Conservation (phyloP, 2,329 filamentous ascomycete species). For the Macrophomina tecta region DNA sequence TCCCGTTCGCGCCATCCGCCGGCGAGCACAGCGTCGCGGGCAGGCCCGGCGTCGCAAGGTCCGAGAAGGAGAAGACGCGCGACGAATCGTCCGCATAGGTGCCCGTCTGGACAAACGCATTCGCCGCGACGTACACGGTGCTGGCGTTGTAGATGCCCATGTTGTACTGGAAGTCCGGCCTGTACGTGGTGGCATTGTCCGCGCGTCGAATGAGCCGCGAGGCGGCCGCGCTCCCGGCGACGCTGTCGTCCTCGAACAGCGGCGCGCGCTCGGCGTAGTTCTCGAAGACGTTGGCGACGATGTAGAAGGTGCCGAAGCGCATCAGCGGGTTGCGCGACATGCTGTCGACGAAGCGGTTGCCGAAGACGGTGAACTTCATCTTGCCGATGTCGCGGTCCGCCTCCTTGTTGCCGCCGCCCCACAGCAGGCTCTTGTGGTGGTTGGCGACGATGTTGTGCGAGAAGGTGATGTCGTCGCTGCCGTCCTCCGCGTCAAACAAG, state of each 20-base stretch:
- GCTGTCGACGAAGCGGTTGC: conserved; percentile 19
- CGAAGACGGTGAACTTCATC: conserved; percentile 24
- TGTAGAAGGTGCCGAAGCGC: conserved; percentile 27
- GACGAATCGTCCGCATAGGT: not conserved
- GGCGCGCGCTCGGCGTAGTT: conserved; percentile 12
- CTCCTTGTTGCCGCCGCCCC: conserved; percentile 25
- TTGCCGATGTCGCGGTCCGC: conserved; percentile 16
- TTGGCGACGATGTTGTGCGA: conserved; percentile 25
- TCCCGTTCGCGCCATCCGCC: not conserved
- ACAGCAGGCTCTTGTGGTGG: conserved; percentile 25
- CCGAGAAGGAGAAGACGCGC: conserved; percentile 23
- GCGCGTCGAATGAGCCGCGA: not conserved
- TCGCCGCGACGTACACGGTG: conserved; percentile 4
- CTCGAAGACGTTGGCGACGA: conserved; percentile 21
- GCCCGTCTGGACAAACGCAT: conserved; percentile 15
- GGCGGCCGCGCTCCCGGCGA: not conserved
- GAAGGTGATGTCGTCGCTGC: conserved; percentile 21
- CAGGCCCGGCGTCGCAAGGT: conserved; percentile 10
- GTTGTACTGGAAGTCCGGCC: conserved; percentile 21
- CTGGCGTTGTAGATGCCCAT: conserved; percentile 18
- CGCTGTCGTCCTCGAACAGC: conserved; percentile 4
- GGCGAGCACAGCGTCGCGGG: conserved; percentile 16
- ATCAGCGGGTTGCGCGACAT: conserved; percentile 22
- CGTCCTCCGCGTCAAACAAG: conserved; percentile 25
- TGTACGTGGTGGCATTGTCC: conserved; percentile 1